Evolutionary conservation across 2,329 filamentous ascomycete species (phyloP).

Genomic region (Sclerotinia minor): DNA sequence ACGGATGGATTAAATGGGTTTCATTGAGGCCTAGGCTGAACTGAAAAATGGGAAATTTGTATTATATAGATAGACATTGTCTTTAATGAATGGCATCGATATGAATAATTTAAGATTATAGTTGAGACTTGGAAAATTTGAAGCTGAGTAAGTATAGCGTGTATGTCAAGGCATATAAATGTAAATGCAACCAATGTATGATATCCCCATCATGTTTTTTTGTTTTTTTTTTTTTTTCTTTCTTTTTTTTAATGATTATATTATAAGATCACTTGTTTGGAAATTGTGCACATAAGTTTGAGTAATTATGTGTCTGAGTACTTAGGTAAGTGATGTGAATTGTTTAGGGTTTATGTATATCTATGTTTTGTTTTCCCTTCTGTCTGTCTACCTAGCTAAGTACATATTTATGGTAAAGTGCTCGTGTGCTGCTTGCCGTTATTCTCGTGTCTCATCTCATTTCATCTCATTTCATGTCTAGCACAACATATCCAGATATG

Average conservation of each 20-base stretch:
- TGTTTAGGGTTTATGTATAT: background rate
- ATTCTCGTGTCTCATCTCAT: background rate
- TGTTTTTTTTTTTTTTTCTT: too few relatives aligned
- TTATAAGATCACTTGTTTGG: background rate
- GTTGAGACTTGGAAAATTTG: background rate
- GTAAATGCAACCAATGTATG: constrained; percentile 7
- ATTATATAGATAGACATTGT: constrained; percentile 13
- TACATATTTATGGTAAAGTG: constrained; percentile 2
- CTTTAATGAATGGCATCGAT: background rate
- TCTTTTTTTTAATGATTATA: too few relatives aligned
- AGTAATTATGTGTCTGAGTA: background rate
- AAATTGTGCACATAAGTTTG: background rate
- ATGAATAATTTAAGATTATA: background rate
- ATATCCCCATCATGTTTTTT: background rate
- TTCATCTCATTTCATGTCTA: background rate
- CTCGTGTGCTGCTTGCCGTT: background rate
- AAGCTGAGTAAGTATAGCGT: background rate
- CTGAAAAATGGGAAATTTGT: constrained; percentile 8
- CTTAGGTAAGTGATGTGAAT: background rate
- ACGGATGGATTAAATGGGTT: constrained; percentile 35
- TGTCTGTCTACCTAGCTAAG: background rate
- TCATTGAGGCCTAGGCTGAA: constrained; percentile 21
- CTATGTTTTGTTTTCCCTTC: background rate
- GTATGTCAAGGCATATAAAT: background rate
- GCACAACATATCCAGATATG: background rate